phyloP scores from a whole-genome alignment of 2,329 filamentous ascomycete genomes.

The Didymella lethalis region DNA sequence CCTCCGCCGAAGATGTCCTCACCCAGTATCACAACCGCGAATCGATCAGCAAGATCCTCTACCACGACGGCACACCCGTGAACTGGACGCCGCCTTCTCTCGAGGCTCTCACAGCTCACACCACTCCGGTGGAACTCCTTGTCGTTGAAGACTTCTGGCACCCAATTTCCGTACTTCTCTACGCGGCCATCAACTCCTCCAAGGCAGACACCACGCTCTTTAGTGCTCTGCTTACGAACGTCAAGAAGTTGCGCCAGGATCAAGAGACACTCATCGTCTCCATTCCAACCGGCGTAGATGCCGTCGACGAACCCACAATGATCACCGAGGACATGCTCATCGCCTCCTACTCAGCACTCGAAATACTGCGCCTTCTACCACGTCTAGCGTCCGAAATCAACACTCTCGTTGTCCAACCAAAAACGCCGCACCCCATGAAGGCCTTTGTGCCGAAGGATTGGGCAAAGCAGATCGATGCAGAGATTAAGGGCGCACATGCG shows the following conservation, averaged over 20 bases:
- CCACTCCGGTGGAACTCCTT: constrained; percentile 1
- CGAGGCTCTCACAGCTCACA: not conserved
- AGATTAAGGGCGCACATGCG: constrained; percentile 25
- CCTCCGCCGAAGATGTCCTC: constrained; percentile 21
- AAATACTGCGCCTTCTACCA: constrained; percentile 28
- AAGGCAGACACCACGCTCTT: constrained; percentile 6
- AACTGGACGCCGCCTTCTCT: constrained; percentile 1
- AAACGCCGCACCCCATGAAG: constrained; percentile 31
- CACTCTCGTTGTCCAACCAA: constrained; percentile 28
- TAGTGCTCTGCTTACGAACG: constrained; percentile 6
- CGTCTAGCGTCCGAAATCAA: constrained; percentile 26
- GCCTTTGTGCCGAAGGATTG: constrained; percentile 26
- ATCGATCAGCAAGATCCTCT: constrained; percentile 22
- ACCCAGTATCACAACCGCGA: constrained; percentile 20
- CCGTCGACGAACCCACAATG: constrained; percentile 28
- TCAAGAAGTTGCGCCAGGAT: constrained; percentile 21
- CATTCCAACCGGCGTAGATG: constrained; percentile 11
- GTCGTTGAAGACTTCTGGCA: constrained; percentile 10
- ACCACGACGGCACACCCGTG: constrained; percentile 18
- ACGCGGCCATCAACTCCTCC: constrained; percentile 3
- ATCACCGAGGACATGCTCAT: constrained; percentile 38
- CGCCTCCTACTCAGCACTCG: constrained; percentile 35
- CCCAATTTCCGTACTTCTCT: constrained; percentile 11
- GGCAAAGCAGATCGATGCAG: constrained; percentile 21
- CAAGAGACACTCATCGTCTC: constrained; percentile 25